Evolutionary conservation across 2,329 filamentous ascomycete species (phyloP).

Genomic region (Lasiodiplodia citricola): DNA sequence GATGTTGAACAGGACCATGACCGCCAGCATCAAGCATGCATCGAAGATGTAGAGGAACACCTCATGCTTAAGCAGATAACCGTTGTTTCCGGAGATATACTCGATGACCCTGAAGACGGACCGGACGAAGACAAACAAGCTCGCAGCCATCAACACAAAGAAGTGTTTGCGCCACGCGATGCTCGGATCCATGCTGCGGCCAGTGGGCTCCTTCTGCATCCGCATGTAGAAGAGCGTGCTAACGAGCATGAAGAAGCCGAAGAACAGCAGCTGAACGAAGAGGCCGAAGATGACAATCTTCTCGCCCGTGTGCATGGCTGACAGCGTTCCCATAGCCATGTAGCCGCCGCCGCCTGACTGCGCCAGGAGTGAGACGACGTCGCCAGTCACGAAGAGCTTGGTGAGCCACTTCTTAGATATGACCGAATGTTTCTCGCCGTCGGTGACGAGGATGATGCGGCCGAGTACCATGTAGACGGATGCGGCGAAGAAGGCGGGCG

Average conservation of each 20-base stretch:
- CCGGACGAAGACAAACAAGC: slow-evolving; percentile 55
- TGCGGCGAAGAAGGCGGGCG: slow-evolving; percentile 54
- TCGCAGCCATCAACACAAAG: slow-evolving; percentile 50
- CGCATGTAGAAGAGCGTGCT: slow-evolving; percentile 38
- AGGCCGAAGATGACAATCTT: slow-evolving; percentile 57
- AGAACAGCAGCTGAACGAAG: slow-evolving; percentile 57
- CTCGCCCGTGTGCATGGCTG: slow-evolving; percentile 36
- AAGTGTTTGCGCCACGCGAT: slow-evolving; percentile 42
- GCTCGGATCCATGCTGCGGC: neutral
- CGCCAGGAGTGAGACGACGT: slow-evolving; percentile 46
- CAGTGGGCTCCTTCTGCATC: slow-evolving; percentile 31
- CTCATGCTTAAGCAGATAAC: slow-evolving; percentile 53
- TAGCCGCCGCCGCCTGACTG: slow-evolving; percentile 13
- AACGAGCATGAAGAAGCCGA: slow-evolving; percentile 54
- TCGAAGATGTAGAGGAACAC: slow-evolving; percentile 56
- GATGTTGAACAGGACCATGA: slow-evolving; percentile 48
- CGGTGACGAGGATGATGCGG: slow-evolving; percentile 44
- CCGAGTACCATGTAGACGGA: slow-evolving; percentile 52
- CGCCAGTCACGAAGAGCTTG: slow-evolving; percentile 48
- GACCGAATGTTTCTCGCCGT: slow-evolving; percentile 43
- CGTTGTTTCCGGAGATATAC: slow-evolving; percentile 52
- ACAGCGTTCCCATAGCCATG: neutral
- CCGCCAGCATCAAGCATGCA: slow-evolving; percentile 36
- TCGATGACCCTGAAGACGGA: slow-evolving; percentile 56
- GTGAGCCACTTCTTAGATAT: slow-evolving; percentile 46